Evolutionary conservation across 768 basidiomycete species (phyloP).

Genomic region (Lentinula lateritia): DNA sequence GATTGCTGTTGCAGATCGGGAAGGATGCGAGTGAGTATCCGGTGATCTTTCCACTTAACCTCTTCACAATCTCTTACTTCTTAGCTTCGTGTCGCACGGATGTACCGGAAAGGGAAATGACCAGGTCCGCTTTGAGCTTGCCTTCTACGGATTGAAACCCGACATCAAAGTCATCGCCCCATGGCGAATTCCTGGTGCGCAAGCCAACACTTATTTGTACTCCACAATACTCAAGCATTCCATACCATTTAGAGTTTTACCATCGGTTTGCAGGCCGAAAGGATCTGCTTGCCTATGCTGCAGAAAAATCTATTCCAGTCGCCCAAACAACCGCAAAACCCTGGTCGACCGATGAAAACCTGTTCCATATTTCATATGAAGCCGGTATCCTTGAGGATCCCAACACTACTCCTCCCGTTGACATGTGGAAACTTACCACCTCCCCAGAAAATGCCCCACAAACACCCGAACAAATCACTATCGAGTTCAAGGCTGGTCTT

Average conservation of each 20-base stretch:
- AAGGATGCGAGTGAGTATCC: slow-evolving; percentile 87
- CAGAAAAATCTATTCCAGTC: slow-evolving; percentile 85
- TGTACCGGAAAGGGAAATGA: slow-evolving; percentile 99
- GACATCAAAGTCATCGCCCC: slow-evolving; percentile 99
- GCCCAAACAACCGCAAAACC: slow-evolving; percentile 94
- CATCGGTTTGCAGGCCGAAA: slow-evolving; percentile 94
- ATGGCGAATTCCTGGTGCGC: slow-evolving; percentile 88
- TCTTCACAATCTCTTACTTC: neutral
- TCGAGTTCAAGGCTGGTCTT: slow-evolving; percentile 85
- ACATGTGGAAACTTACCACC: slow-evolving; percentile 99
- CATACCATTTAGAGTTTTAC: slow-evolving; percentile 71
- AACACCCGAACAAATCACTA: slow-evolving; percentile 70
- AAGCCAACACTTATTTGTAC: neutral
- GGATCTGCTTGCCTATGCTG: slow-evolving; percentile 87
- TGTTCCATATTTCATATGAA: slow-evolving; percentile 99
- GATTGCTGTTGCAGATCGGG: slow-evolving; percentile 86
- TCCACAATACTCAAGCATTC: neutral
- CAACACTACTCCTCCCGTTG: slow-evolving; percentile 83
- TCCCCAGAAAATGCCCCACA: slow-evolving; percentile 78
- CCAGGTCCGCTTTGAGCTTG: slow-evolving; percentile 98
- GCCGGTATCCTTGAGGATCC: slow-evolving; percentile 99
- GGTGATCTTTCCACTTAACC: neutral
- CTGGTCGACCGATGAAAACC: slow-evolving; percentile 99
- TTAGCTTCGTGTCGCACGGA: slow-evolving; percentile 91
- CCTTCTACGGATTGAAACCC: slow-evolving; percentile 97